Conservation (phyloP, 140 eudicot genomes). For the Anethum foeniculum region DNA sequence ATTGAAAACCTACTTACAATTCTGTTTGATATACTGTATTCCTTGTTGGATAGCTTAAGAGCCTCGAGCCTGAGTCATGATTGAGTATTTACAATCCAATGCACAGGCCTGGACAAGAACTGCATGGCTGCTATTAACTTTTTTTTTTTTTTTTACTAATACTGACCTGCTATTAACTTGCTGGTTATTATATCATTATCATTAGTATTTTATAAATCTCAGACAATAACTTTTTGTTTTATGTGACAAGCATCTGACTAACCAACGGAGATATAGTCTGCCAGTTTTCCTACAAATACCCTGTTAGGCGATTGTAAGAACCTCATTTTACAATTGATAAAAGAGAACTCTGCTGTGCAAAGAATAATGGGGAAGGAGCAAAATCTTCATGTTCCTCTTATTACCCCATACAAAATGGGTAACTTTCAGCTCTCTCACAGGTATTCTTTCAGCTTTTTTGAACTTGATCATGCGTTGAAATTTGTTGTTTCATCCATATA, state of each 20-base stretch:
- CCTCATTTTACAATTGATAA: not conserved
- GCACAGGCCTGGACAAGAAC: not conserved
- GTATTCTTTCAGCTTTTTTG: not conserved
- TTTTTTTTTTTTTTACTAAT: no score
- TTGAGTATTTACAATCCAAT: not conserved
- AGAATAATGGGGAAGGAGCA: not conserved
- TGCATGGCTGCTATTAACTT: not conserved
- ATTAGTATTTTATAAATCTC: no score
- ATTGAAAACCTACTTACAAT: no score
- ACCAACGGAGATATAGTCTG: not conserved
- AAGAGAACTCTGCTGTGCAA: not conserved
- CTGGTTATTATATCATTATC: no score
- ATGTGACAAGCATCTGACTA: not conserved
- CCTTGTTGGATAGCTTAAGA: not conserved
- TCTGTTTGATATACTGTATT: no score
- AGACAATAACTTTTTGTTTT: not conserved
- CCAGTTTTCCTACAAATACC: not conserved
- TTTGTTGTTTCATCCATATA: not conserved
- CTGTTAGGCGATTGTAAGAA: not conserved
- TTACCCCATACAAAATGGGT: slow-evolving; percentile 7
- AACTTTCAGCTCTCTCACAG: slow-evolving; percentile 3
- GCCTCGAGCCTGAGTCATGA: not conserved
- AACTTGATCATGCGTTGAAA: not conserved
- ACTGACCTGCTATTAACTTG: not conserved
- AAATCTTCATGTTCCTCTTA: not conserved